Evolutionary conservation across 1,284 basidiomycete species (phyloP).

Genomic region (Fomitiporia mediterranea): DNA sequence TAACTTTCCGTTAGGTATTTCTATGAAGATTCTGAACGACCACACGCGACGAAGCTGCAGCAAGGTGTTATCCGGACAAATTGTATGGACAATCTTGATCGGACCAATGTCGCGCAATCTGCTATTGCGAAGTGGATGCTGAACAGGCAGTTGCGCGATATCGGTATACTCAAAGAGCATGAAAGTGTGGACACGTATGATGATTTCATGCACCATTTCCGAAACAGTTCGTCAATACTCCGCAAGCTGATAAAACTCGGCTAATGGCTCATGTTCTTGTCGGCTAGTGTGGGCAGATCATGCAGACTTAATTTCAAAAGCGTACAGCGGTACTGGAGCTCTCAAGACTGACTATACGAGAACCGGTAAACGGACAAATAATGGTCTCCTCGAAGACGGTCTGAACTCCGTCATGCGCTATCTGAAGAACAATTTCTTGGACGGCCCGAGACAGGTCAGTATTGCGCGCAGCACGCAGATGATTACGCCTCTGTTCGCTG

Average conservation of each 20-base stretch:
- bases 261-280: too few species aligned
- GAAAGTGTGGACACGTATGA: conserved; percentile 77
- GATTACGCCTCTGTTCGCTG: background rate
- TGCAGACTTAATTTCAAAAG: conserved; percentile 86
- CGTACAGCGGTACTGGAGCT: conserved; percentile 94
- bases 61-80: conserved; percentile 75
- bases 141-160: conserved; percentile 70
- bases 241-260: too few species aligned
- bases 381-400: conserved; percentile 83
- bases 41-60: conserved; percentile 52
- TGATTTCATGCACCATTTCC: conserved; percentile 77
- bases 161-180: conserved; percentile 66
- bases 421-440: conserved; percentile 96
- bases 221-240: conserved; percentile 64
- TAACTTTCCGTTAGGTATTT: conserved; percentile 57
- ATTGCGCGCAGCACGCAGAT: background rate
- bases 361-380: conserved; percentile 83
- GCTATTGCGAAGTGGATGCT: conserved; percentile 83
- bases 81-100: conserved; percentile 95
- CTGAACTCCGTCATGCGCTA: conserved; percentile 87
- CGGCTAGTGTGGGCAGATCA: conserved; percentile 98
- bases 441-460: conserved; percentile 82
- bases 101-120: conserved; percentile 95
- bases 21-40: conserved; percentile 47
- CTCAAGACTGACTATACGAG: conserved; percentile 97